phyloP scores from a whole-genome alignment of 2,329 filamentous ascomycete genomes.

The Sporothrix schenckii region DNA sequence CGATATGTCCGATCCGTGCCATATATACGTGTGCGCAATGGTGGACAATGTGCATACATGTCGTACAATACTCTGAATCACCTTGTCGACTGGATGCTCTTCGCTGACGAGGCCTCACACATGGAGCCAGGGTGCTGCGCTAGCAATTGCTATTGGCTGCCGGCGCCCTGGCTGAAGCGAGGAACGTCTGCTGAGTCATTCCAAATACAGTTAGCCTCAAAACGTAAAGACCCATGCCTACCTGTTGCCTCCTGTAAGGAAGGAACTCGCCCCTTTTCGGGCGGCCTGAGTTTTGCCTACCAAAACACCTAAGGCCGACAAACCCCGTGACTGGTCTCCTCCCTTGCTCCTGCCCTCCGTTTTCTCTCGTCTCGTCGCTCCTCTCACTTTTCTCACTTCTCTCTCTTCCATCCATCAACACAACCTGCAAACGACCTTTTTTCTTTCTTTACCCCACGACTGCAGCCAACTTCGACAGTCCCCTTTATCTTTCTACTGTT shows the following conservation, averaged over 20 bases:
- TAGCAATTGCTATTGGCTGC: constrained; percentile 18
- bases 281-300: constrained; percentile 15
- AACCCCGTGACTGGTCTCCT: constrained; percentile 13
- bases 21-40: background rate
- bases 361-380: constrained; percentile 21
- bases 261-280: constrained; percentile 16
- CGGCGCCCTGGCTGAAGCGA: background rate
- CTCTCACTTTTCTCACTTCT: background rate
- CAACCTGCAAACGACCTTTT: constrained; percentile 34
- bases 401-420: constrained; percentile 30
- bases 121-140: background rate
- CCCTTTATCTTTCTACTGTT: constrained; percentile 18
- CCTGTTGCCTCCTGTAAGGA: constrained; percentile 5
- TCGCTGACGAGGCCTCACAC: constrained; percentile 2
- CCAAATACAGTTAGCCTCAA: constrained; percentile 3
- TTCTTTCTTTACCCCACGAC: constrained; percentile 38
- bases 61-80: background rate
- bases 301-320: constrained; percentile 2
- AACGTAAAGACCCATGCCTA: background rate
- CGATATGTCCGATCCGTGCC: background rate
- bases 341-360: background rate
- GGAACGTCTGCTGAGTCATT: background rate
- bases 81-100: background rate
- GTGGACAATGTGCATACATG: background rate
- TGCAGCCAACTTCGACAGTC: constrained; percentile 44